A percentile compares a stretch with the other conserved stretches of the same genome.
These are phyloP conservation scores for Entomophthora muscae DNA, from an alignment of 371 early-diverging fungal genomes.

Conservation along the genomic window DNA sequence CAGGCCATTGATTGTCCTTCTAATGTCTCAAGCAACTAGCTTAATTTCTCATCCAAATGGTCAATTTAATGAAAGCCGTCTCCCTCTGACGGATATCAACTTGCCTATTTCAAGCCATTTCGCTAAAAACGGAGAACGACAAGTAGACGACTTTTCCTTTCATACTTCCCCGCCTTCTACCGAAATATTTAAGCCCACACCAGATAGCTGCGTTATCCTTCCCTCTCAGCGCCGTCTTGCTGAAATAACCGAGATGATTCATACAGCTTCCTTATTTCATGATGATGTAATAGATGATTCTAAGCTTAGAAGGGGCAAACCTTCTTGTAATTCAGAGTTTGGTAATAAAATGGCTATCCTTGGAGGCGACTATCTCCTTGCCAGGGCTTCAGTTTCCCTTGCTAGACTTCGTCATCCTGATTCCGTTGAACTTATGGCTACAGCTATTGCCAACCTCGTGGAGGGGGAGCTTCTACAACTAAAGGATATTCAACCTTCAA, in stretches of 20 bases:
- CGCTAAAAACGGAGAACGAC: neutral
- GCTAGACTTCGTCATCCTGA: slow-evolving; percentile 72
- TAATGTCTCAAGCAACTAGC: slow-evolving; percentile 75
- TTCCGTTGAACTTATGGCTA: slow-evolving; percentile 82
- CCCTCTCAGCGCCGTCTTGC: slow-evolving; percentile 83
- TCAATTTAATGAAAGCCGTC: no score
- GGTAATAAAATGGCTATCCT: slow-evolving; percentile 96
- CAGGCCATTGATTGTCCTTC: slow-evolving; percentile 75
- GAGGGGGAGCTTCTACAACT: slow-evolving; percentile 96
- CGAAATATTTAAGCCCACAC: slow-evolving; percentile 10
- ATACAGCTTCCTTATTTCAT: slow-evolving; percentile 86
- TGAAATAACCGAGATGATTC: slow-evolving; percentile 93
- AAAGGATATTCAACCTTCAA: slow-evolving; percentile 35
- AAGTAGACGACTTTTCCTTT: slow-evolving; percentile 22
- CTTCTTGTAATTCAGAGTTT: slow-evolving; percentile 66
- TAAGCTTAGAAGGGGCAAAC: slow-evolving; percentile 43
- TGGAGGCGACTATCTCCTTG: slow-evolving; percentile 86
- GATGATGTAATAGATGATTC: slow-evolving; percentile 83
- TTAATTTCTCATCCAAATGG: no score
- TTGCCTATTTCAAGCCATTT: neutral
- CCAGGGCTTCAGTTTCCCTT: slow-evolving; percentile 78
- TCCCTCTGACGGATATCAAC: slow-evolving; percentile 6
- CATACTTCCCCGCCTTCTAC: slow-evolving; percentile 29
- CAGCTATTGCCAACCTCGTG: slow-evolving; percentile 80
- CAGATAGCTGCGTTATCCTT: slow-evolving; percentile 31